Evolutionary conservation across 768 basidiomycete species (phyloP).

Genomic region (Psilocybe azurescens): DNA sequence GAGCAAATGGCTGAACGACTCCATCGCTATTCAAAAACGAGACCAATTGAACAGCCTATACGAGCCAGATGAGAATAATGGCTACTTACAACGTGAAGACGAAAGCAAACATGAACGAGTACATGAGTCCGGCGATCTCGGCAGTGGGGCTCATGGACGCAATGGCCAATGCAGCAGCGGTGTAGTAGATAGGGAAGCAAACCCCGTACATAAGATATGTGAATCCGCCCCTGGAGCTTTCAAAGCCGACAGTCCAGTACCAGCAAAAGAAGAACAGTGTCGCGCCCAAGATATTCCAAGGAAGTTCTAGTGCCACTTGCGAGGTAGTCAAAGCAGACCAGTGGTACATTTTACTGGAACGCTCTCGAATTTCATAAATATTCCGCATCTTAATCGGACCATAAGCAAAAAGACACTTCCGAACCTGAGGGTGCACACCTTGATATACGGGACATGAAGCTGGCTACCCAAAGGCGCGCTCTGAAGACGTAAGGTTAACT

Average conservation of each 20-base stretch:
- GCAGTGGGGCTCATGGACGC: slow-evolving; percentile 66
- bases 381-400: slow-evolving; percentile 44
- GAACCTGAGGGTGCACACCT: slow-evolving; percentile 21
- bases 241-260: slow-evolving; percentile 76
- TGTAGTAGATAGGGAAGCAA: slow-evolving; percentile 68
- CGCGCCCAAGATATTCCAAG: slow-evolving; percentile 69
- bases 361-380: slow-evolving; percentile 73
- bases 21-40: slow-evolving; percentile 49
- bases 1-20: slow-evolving; percentile 66
- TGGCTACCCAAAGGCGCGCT: slow-evolving; percentile 64
- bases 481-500: slow-evolving; percentile 14
- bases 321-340: slow-evolving; percentile 66
- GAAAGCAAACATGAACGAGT: slow-evolving; percentile 64
- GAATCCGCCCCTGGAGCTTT: slow-evolving; percentile 56
- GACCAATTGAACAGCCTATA: background rate
- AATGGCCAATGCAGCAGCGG: slow-evolving; percentile 63
- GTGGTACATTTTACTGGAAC: slow-evolving; percentile 65
- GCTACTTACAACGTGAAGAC: slow-evolving; percentile 61
- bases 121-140: slow-evolving; percentile 63
- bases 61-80: slow-evolving; percentile 10
- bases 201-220: slow-evolving; percentile 61
- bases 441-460: slow-evolving; percentile 66
- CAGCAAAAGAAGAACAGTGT: slow-evolving; percentile 71
- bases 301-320: slow-evolving; percentile 61
- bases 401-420: background rate